Conservation (phyloP, 2,329 filamentous ascomycete genomes). For the Ramularia endophylla region DNA sequence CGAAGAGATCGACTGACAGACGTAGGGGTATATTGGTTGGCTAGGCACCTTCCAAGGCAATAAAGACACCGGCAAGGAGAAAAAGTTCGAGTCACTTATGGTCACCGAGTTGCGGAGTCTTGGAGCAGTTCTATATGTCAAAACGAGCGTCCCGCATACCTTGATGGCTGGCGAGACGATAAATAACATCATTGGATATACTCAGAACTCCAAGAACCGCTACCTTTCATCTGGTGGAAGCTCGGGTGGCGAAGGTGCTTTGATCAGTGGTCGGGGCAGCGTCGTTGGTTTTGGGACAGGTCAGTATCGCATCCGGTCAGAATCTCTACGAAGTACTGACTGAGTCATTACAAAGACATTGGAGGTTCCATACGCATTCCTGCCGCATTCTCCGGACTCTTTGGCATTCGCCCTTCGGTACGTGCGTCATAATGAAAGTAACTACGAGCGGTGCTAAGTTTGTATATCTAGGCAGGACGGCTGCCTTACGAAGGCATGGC, state of each 20-base stretch:
- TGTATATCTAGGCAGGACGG: not conserved
- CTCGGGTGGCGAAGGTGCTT: constrained; percentile 54
- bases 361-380: constrained; percentile 55
- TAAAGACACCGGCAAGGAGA: constrained; percentile 45
- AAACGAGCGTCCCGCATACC: constrained; percentile 53
- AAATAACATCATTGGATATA: no score
- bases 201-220: not conserved
- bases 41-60: constrained; percentile 55
- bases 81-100: constrained; percentile 52
- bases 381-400: constrained; percentile 54
- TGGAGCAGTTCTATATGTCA: constrained; percentile 52
- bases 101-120: constrained; percentile 48
- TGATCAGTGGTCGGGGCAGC: constrained; percentile 50
- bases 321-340: not conserved
- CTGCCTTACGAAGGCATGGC: constrained; percentile 51
- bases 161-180: constrained; percentile 54
- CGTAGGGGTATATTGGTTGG: constrained; percentile 56
- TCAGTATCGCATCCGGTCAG: constrained; percentile 40
- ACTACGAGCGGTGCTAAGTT: no score
- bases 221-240: constrained; percentile 27
- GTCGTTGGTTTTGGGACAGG: constrained; percentile 55
- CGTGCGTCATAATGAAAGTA: no score
- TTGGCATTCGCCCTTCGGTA: constrained; percentile 50
- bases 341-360: constrained; percentile 16
- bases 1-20: not conserved